Evolutionary conservation across 805 yeast genomes (phyloP).

Genomic region (Saccharomycopsis malanga): DNA sequence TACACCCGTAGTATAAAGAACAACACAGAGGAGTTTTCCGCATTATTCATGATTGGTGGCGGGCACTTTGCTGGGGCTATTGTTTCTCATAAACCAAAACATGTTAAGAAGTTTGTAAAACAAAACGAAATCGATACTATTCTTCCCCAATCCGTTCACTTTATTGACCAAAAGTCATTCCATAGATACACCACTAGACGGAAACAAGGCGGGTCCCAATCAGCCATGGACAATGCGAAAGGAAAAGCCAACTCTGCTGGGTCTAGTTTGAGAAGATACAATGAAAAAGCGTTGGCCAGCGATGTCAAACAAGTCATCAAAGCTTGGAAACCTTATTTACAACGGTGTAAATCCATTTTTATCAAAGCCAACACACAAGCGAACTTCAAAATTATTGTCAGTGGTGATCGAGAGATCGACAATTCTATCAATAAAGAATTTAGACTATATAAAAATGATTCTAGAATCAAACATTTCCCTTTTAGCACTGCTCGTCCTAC

Average conservation of each 20-base stretch:
- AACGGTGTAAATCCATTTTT: conserved; percentile 61
- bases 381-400: conserved; percentile 57
- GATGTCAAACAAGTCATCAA: conserved; percentile 68
- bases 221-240: conserved; percentile 82
- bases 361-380: conserved; percentile 73
- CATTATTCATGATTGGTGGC: conserved; percentile 90
- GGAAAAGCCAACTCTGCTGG: conserved; percentile 98
- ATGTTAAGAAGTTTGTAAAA: conserved; percentile 49
- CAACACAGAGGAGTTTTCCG: conserved; percentile 37
- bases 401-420: conserved; percentile 44
- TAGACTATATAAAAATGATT: conserved; percentile 48
- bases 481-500: conserved; percentile 90
- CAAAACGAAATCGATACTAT: conserved; percentile 36
- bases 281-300: conserved; percentile 72
- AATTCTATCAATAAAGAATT: conserved; percentile 6
- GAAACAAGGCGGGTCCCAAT: conserved; percentile 96
- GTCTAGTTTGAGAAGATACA: conserved; percentile 78
- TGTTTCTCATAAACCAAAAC: conserved; percentile 59
- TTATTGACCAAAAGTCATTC: conserved; percentile 74
- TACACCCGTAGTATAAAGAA: conserved; percentile 5
- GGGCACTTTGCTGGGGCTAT: conserved; percentile 98
- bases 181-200: conserved; percentile 94
- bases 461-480: conserved; percentile 65
- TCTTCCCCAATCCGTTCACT: conserved; percentile 55
- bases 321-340: conserved; percentile 57